A percentile compares a stretch with the other conserved stretches of the same genome.
phyloP scores from a whole-genome alignment of 805 yeast species.

The Priceomyces haplophilus region DNA sequence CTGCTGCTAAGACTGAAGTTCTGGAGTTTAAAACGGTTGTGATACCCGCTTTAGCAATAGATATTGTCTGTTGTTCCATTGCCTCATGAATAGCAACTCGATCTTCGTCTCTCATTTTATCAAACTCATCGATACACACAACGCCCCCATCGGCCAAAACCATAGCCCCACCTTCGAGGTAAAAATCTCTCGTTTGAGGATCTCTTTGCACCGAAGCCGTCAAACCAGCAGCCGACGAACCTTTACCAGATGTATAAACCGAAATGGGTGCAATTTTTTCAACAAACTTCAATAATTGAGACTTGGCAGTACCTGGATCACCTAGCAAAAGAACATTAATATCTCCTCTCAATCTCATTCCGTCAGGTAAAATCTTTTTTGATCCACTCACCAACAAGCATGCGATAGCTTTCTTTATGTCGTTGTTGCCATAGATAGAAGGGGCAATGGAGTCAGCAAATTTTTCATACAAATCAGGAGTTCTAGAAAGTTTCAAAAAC shows the following conservation, averaged over 20 bases:
- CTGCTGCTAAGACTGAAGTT: constrained; percentile 96
- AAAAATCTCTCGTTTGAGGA: constrained; percentile 81
- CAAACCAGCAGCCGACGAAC: constrained; percentile 99
- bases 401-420: constrained; percentile 89
- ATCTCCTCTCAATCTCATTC: constrained; percentile 95
- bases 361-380: constrained; percentile 87
- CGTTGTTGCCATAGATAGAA: constrained; percentile 89
- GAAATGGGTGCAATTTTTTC: constrained; percentile 94
- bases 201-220: constrained; percentile 98
- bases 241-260: constrained; percentile 97
- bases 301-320: constrained; percentile 99
- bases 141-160: constrained; percentile 99
- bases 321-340: constrained; percentile 90
- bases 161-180: constrained; percentile 99
- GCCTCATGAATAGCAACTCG: constrained; percentile 99
- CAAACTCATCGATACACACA: constrained; percentile 98
- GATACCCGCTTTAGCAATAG: constrained; percentile 98
- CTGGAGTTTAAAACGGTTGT: constrained; percentile 95
- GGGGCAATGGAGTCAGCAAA: constrained; percentile 92
- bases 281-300: constrained; percentile 91
- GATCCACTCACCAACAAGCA: constrained; percentile 94
- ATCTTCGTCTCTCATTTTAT: constrained; percentile 98
- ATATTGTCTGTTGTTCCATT: constrained; percentile 99
- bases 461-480: constrained; percentile 81
- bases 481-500: constrained; percentile 73